phyloP scores from a whole-genome alignment of 2,329 filamentous ascomycete genomes.

The Fusarium globosum region DNA sequence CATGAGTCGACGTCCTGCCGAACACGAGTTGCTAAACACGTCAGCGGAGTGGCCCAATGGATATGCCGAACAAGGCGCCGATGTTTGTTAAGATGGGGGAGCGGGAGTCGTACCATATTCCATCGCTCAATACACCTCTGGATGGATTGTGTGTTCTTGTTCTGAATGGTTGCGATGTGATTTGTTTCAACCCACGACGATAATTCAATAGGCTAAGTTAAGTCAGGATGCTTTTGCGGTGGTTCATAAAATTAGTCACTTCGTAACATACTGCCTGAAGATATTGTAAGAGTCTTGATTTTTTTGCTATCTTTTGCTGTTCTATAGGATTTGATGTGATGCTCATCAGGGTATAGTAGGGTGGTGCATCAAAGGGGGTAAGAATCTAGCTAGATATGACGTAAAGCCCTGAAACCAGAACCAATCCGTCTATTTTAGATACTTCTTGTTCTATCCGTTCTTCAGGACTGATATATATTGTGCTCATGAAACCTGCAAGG shows the following conservation, averaged over 20 bases:
- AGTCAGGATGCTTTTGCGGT: too few relatives aligned
- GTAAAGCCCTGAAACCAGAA: constrained; percentile 24
- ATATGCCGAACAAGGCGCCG: background rate
- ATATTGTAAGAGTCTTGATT: constrained; percentile 14
- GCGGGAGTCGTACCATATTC: background rate
- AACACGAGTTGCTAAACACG: background rate
- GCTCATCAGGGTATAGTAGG: constrained; percentile 48
- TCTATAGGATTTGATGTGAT: constrained; percentile 43
- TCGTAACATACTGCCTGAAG: background rate
- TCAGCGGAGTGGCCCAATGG: background rate
- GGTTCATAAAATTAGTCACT: background rate
- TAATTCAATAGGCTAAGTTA: too few relatives aligned
- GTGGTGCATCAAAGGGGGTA: constrained; percentile 35
- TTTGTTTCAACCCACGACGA: too few relatives aligned
- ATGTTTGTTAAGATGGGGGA: background rate
- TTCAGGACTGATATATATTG: constrained; percentile 10
- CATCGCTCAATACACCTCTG: background rate
- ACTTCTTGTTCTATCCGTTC: constrained; percentile 22
- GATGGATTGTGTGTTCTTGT: background rate
- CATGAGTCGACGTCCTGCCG: constrained; percentile 1
- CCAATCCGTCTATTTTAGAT: constrained; percentile 26
- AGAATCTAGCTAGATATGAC: constrained; percentile 29
- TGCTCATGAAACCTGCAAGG: constrained; percentile 29
- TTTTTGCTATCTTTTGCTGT: constrained; percentile 29
- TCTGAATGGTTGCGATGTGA: background rate